Conservation (phyloP, 2,329 filamentous ascomycete genomes). For the Aureobasidium subglaciale region DNA sequence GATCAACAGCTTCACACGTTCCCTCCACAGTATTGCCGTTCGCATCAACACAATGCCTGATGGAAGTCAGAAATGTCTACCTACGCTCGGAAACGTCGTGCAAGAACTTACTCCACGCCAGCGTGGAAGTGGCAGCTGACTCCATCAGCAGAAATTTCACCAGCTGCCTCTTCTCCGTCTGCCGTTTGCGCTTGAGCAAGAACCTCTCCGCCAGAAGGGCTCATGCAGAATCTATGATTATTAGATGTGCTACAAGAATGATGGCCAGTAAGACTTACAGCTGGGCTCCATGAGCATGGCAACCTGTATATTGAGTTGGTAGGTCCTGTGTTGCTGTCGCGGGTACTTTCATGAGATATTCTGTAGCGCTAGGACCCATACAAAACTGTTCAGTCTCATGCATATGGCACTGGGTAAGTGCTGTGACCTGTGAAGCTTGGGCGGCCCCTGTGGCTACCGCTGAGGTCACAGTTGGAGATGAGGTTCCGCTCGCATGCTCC, state of each 20-base stretch:
- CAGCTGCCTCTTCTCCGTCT: slow-evolving; percentile 23
- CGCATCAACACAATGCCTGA: slow-evolving; percentile 51
- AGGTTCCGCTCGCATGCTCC: not conserved
- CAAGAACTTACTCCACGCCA: slow-evolving; percentile 59
- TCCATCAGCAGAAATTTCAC: not conserved
- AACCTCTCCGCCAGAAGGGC: slow-evolving; percentile 54
- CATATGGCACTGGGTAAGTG: slow-evolving; percentile 48
- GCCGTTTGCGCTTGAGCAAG: slow-evolving; percentile 40
- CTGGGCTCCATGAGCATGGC: slow-evolving; percentile 54
- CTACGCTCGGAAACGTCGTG: not conserved
- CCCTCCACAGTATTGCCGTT: slow-evolving; percentile 27
- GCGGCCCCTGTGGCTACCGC: not conserved
- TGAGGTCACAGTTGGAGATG: not conserved
- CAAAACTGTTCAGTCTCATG: slow-evolving; percentile 43
- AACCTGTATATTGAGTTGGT: slow-evolving; percentile 56
- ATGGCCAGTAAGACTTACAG: slow-evolving; percentile 38
- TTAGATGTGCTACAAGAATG: slow-evolving; percentile 4
- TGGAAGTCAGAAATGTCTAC: slow-evolving; percentile 25
- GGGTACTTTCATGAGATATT: slow-evolving; percentile 41
- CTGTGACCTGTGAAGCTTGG: slow-evolving; percentile 27
- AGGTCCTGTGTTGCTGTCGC: slow-evolving; percentile 50
- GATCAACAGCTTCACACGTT: slow-evolving; percentile 42
- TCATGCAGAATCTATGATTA: slow-evolving; percentile 53
- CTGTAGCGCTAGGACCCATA: slow-evolving; percentile 32
- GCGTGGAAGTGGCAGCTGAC: slow-evolving; percentile 65